Conservation (phyloP, 306 rosid genomes). For the Cicer chorassanicum region DNA sequence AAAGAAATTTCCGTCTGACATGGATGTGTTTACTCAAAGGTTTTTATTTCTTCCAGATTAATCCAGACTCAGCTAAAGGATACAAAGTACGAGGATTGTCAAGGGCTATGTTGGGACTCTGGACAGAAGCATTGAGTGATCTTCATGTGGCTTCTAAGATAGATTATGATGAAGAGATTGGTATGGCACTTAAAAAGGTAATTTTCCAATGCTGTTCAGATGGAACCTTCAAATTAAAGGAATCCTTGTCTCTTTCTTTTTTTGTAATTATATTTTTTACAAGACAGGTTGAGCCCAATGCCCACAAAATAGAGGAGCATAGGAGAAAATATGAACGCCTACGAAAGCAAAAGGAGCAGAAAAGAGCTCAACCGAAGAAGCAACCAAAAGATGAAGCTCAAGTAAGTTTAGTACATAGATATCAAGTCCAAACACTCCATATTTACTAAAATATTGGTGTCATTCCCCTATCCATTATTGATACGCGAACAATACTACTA, state of each 20-base stretch:
- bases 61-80: conserved; percentile 88
- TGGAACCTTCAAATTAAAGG: conserved; percentile 18
- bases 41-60: conserved; percentile 60
- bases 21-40: conserved; percentile 13
- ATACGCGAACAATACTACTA: neutral
- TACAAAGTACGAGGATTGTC: conserved; percentile 80
- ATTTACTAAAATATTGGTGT: neutral
- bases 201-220: neutral
- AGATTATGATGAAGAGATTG: conserved; percentile 84
- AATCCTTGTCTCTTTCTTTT: neutral
- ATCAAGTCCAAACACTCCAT: neutral
- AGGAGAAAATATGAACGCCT: conserved; percentile 68
- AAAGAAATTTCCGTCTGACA: neutral
- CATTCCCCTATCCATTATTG: neutral
- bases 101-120: conserved; percentile 76
- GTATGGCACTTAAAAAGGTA: conserved; percentile 69
- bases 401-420: conserved; percentile 51
- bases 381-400: conserved; percentile 55
- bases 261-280: conserved; percentile 37
- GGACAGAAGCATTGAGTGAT: conserved; percentile 78
- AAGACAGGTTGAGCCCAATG: conserved; percentile 80
- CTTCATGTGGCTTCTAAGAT: conserved; percentile 75
- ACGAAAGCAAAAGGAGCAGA: conserved; percentile 63
- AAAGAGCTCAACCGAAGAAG: conserved; percentile 61
- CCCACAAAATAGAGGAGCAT: conserved; percentile 74